phyloP scores from a whole-genome alignment of 2,329 filamentous ascomycete species.

The Torrubiellomyces zombiae region DNA sequence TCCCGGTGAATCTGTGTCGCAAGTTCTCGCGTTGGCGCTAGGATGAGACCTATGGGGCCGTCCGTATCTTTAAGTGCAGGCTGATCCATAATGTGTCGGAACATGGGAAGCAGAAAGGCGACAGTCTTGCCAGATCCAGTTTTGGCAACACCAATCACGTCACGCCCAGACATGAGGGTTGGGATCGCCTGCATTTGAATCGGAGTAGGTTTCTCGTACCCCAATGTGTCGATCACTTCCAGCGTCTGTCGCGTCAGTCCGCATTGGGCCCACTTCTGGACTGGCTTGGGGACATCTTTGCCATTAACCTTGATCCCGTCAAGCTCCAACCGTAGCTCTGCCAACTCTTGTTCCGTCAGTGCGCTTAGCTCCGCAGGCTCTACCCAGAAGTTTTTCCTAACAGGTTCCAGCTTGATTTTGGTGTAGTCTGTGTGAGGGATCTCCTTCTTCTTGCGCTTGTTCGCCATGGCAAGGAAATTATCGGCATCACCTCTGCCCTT shows the following conservation, averaged over 20 bases:
- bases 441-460: conserved; percentile 81
- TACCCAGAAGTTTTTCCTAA: conserved; percentile 89
- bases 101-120: conserved; percentile 91
- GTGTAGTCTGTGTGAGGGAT: conserved; percentile 75
- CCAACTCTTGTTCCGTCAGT: conserved; percentile 72
- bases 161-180: conserved; percentile 86
- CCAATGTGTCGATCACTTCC: conserved; percentile 65
- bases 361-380: conserved; percentile 71
- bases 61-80: conserved; percentile 65
- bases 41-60: conserved; percentile 73
- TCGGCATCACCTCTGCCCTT: conserved; percentile 30
- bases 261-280: conserved; percentile 93
- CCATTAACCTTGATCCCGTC: conserved; percentile 92
- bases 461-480: conserved; percentile 34
- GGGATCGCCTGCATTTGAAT: conserved; percentile 94
- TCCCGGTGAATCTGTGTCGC: conserved; percentile 89
- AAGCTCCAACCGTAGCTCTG: conserved; percentile 66
- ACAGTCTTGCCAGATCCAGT: conserved; percentile 96
- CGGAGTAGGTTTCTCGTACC: conserved; percentile 76
- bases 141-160: conserved; percentile 92
- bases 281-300: conserved; percentile 77
- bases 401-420: conserved; percentile 70
- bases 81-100: conserved; percentile 94
- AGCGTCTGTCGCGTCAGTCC: conserved; percentile 75
- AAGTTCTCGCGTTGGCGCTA: conserved; percentile 88